Percentiles rank a stretch among this genome's conserved stretches.
These are phyloP conservation scores for Glutinoglossum americanum DNA, from an alignment of 495 filamentous ascomycete species.

Conservation along the genomic window DNA sequence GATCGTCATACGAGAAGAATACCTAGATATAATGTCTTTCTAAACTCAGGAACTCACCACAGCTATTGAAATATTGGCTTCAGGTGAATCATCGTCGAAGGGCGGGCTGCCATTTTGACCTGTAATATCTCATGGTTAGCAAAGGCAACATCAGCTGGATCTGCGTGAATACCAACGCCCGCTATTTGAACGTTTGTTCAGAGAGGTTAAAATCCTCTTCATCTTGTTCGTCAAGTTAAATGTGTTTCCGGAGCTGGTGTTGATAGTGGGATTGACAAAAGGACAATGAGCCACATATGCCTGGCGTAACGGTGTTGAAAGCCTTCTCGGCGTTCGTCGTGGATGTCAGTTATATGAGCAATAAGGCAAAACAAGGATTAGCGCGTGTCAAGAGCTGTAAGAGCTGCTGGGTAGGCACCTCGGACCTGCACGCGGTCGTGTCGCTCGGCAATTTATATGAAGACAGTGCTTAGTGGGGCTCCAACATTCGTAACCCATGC, in stretches of 20 bases:
- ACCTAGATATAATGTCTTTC: neutral
- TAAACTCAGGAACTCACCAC: slow-evolving; percentile 21
- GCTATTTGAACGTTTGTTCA: slow-evolving; percentile 4
- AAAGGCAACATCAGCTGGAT: neutral
- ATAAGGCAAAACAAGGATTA: neutral
- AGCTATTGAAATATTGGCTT: slow-evolving; percentile 30
- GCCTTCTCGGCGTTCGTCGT: too few relatives aligned
- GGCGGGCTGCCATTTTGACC: neutral
- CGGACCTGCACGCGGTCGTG: neutral
- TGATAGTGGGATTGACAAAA: neutral
- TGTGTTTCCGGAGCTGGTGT: neutral
- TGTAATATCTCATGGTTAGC: neutral
- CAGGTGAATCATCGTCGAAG: slow-evolving; percentile 27
- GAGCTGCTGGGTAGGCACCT: neutral
- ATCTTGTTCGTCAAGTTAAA: neutral
- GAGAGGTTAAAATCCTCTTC: slow-evolving; percentile 4
- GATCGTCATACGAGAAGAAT: neutral
- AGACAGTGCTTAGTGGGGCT: neutral
- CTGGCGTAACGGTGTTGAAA: neutral
- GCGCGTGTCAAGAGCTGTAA: neutral
- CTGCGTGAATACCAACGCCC: neutral
- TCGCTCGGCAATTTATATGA: neutral
- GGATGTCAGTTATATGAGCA: too few relatives aligned
- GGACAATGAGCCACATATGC: neutral
- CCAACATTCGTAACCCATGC: neutral